Conservation (phyloP, 2,329 filamentous ascomycete genomes). For the Fusarium citri region DNA sequence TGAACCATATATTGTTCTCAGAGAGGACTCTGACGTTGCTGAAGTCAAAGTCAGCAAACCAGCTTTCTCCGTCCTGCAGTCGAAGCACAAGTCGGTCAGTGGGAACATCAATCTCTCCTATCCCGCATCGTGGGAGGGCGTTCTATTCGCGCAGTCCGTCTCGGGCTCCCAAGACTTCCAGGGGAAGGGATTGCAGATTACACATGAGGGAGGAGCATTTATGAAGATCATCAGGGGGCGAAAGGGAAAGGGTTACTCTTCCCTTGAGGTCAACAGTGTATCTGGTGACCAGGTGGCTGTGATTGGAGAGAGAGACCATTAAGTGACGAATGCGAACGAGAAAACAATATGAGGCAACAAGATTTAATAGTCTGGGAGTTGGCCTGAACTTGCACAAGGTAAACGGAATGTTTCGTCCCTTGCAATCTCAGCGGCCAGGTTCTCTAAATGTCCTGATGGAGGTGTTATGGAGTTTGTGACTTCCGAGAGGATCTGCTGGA, state of each 20-base stretch:
- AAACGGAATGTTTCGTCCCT: neutral
- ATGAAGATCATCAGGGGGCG: conserved; percentile 51
- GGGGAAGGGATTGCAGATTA: conserved; percentile 58
- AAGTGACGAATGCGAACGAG: neutral
- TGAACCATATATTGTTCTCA: conserved; percentile 35
- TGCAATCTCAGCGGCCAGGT: neutral
- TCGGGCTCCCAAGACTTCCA: conserved; percentile 54
- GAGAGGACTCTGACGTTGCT: neutral
- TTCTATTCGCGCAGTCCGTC: conserved; percentile 54
- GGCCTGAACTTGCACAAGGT: neutral
- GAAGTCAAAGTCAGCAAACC: conserved; percentile 15
- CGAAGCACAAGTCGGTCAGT: conserved; percentile 59
- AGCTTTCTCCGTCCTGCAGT: conserved; percentile 52
- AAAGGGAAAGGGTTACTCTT: conserved; percentile 57
- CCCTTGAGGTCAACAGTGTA: conserved; percentile 48
- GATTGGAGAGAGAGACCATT: conserved; percentile 38
- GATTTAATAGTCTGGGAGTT: neutral
- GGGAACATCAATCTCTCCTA: conserved; percentile 58
- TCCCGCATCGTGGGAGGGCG: conserved; percentile 63
- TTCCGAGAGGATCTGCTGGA: neutral
- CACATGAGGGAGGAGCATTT: conserved; percentile 48
- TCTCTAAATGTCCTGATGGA: neutral
- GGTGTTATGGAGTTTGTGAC: conserved; percentile 21
- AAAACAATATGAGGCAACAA: neutral
- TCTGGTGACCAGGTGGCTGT: conserved; percentile 47